These are phyloP conservation scores for Erysimum cheiranthoides DNA, from an alignment of 345 rosid species.

Conservation along the genomic window DNA sequence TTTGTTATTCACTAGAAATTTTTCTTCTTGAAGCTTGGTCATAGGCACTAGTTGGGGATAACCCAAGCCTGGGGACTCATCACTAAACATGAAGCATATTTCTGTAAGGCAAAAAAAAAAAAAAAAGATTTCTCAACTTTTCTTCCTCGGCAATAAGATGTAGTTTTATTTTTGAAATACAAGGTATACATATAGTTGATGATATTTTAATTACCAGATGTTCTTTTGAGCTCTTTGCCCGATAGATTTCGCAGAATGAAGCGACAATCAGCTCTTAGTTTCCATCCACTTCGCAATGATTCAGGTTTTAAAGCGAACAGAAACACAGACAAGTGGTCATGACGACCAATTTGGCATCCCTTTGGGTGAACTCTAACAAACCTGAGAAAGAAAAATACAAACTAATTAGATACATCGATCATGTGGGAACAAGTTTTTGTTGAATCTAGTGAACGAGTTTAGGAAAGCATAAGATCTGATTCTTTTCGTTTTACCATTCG, in stretches of 20 bases:
- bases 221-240: not conserved
- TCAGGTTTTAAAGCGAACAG: not conserved
- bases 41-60: not conserved
- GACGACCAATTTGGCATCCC: not conserved
- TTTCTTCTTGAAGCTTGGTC: slow-evolving; percentile 4
- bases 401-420: not conserved
- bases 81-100: not conserved
- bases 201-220: not conserved
- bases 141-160: not conserved
- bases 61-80: slow-evolving; percentile 1
- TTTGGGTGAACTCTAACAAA: slow-evolving; percentile 1
- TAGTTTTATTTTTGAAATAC: too few relatives aligned
- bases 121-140: not conserved
- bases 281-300: slow-evolving; percentile 3
- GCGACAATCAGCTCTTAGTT: not conserved
- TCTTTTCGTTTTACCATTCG: slow-evolving; percentile 9
- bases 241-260: not conserved
- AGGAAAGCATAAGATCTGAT: not conserved
- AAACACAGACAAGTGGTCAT: not conserved
- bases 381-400: not conserved
- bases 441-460: not conserved
- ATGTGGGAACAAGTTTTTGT: not conserved
- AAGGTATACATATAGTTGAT: too few relatives aligned
- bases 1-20: not conserved
- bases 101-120: not conserved